phyloP scores from a whole-genome alignment of 1,284 basidiomycete species.

The Nidula niveotomentosa region DNA sequence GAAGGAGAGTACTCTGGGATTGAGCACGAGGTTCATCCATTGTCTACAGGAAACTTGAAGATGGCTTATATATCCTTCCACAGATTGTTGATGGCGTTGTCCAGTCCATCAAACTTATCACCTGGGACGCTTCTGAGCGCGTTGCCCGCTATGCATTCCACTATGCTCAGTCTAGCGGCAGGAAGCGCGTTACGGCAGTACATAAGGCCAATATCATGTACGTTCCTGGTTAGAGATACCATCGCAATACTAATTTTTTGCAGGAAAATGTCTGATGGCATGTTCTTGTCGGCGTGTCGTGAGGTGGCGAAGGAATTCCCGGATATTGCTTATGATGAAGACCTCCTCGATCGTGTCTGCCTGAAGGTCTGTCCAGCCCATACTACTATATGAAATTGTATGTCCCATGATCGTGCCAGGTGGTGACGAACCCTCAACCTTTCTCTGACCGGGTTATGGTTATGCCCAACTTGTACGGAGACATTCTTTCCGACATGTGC shows the following conservation, averaged over 20 bases:
- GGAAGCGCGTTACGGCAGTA: conserved; percentile 95
- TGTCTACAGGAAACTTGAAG: neutral
- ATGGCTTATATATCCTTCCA: conserved; percentile 11
- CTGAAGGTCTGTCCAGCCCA: conserved; percentile 60
- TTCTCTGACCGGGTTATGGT: conserved; percentile 99
- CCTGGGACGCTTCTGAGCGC: conserved; percentile 98
- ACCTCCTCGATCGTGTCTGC: conserved; percentile 96
- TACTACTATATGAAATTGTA: neutral
- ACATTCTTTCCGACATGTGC: conserved; percentile 99
- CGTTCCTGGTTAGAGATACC: conserved; percentile 18
- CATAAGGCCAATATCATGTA: conserved; percentile 99
- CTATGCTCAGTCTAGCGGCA: conserved; percentile 87
- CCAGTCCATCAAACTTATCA: conserved; percentile 99
- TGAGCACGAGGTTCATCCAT: conserved; percentile 82
- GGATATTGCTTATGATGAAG: conserved; percentile 93
- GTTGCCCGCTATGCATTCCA: conserved; percentile 99
- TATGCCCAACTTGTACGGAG: conserved; percentile 99
- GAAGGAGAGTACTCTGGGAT: conserved; percentile 99
- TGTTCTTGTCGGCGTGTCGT: conserved; percentile 98
- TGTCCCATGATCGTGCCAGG: conserved; percentile 35
- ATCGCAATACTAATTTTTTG: neutral
- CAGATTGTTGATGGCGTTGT: conserved; percentile 97
- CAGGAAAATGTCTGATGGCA: conserved; percentile 99
- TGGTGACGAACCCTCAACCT: conserved; percentile 92
- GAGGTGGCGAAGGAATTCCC: conserved; percentile 98